These are phyloP conservation scores for Excoecaria cochinchinensis DNA, from an alignment of 345 rosid species.

Conservation along the genomic window DNA sequence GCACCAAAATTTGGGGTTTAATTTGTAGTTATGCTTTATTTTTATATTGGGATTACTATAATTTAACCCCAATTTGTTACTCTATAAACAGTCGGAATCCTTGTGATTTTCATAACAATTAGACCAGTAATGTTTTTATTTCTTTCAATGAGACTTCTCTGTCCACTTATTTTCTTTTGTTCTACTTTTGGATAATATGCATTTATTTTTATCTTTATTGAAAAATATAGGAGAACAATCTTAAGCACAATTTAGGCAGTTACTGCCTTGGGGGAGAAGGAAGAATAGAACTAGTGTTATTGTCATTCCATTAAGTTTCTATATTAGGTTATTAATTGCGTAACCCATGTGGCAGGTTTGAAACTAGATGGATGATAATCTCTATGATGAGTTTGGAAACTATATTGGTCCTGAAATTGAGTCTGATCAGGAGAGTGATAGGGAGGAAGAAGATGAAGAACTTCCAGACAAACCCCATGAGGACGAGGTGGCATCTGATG, in stretches of 20 bases:
- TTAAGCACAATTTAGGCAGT: neutral
- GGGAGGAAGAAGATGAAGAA: conserved; percentile 68
- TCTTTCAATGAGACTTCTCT: too few species aligned
- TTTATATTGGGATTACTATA: too few species aligned
- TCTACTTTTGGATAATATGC: neutral
- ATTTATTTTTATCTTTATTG: too few species aligned
- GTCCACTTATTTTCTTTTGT: too few species aligned
- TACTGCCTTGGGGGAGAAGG: too few species aligned
- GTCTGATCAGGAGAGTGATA: conserved; percentile 80
- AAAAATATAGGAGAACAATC: too few species aligned
- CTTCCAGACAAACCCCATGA: conserved; percentile 50
- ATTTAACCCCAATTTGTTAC: too few species aligned
- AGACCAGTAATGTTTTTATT: too few species aligned
- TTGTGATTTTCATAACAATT: too few species aligned
- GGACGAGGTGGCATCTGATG: conserved; percentile 57
- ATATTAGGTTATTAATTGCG: neutral
- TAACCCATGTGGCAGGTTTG: conserved; percentile 18
- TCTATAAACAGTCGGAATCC: too few species aligned
- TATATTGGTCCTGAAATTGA: conserved; percentile 96
- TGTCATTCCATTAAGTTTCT: neutral
- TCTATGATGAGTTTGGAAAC: conserved; percentile 98
- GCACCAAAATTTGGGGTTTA: too few species aligned
- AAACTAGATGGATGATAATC: conserved; percentile 75
- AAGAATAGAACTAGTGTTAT: neutral
- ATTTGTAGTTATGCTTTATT: too few species aligned